Evolutionary conservation across 768 basidiomycete genomes (phyloP), one percentile per base, ranked within the genome.

Genomic region (Tricholoma furcatifolium): DNA sequence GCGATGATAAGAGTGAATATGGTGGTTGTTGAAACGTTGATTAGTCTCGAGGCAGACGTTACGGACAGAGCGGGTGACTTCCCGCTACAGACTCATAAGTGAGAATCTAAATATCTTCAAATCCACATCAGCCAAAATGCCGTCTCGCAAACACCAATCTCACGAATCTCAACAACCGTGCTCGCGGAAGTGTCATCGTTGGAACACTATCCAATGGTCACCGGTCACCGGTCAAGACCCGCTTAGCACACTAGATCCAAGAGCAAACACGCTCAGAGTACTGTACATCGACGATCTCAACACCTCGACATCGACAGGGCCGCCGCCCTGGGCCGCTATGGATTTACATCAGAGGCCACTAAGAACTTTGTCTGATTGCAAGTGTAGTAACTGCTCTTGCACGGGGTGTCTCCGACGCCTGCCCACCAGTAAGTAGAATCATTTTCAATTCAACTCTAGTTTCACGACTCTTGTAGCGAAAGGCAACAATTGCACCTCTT

Each of bases 221-320:
- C n/a, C n/a, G n/a, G n/a, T n/a, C n/a, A n/a, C n/a, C n/a, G n/a
- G n/a, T 3, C 79, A 84, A 57, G 90, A 93, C 65, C 91, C 91
- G 8, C 62, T 93, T 46, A 51, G 68, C 2, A 64, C 86, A 7
- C 68, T 93, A 32, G 78, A 85, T 60, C 66, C 82, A 21, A 66
- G 70, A 27, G 62, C 60, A 27, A 79, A 89, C 63, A 85, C 88
- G 1, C 65, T 92, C 3, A 86, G 83, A 0, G 77, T 83, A 38
- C 66, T 92, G 38, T 87, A 83, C 60, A 88, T 93, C 27, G 90
- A 91, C 58, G 69, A 87, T 47, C 30, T n/a, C 17, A 17, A 30
- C 18, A 35, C 18, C 49, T 17, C 70, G n/a, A n/a, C n/a, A 18
- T 65, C 74, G 0, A 71, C 68, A 24, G n/a, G n/a, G n/a, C 73